These are phyloP conservation scores for Neopestalotiopsis sp. DNA, from an alignment of 2,329 filamentous ascomycete genomes.

Conservation along the genomic window DNA sequence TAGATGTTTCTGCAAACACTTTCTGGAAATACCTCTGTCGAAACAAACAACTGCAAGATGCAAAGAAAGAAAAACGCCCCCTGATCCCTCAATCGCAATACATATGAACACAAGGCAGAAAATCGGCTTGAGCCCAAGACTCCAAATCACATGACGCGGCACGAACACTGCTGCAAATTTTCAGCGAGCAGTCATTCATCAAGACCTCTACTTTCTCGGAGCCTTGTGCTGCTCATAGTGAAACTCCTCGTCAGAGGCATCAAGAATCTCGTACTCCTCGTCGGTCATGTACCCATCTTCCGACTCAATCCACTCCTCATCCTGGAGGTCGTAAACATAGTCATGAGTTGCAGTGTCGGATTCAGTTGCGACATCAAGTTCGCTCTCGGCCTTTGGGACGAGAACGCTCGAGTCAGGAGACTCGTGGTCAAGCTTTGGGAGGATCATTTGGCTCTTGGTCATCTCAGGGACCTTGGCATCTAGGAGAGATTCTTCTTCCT, in stretches of 20 bases:
- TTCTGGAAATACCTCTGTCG: not conserved
- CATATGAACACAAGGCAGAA: constrained; percentile 10
- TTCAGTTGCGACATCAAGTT: constrained; percentile 50
- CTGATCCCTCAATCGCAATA: constrained; percentile 9
- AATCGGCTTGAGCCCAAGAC: constrained; percentile 3
- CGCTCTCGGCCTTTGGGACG: constrained; percentile 62
- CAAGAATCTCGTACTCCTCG: constrained; percentile 96
- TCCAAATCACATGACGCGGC: not conserved
- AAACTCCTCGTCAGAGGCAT: constrained; percentile 91
- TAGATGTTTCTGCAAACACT: not conserved
- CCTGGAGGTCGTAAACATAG: constrained; percentile 45
- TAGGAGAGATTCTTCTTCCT: constrained; percentile 26
- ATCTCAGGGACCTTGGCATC: constrained; percentile 25
- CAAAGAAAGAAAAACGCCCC: not conserved
- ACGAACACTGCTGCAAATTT: not conserved
- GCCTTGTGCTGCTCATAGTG: constrained; percentile 58
- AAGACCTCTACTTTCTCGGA: constrained; percentile 31
- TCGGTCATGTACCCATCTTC: constrained; percentile 89
- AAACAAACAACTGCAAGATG: not conserved
- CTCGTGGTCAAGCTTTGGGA: constrained; percentile 95
- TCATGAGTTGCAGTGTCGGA: constrained; percentile 46
- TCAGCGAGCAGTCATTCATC: constrained; percentile 3
- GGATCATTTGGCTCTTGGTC: constrained; percentile 80
- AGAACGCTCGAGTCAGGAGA: constrained; percentile 84
- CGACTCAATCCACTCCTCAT: constrained; percentile 67